These are phyloP conservation scores for Zygoascus bituminiphila DNA, from an alignment of 805 yeast species.

Conservation along the genomic window DNA sequence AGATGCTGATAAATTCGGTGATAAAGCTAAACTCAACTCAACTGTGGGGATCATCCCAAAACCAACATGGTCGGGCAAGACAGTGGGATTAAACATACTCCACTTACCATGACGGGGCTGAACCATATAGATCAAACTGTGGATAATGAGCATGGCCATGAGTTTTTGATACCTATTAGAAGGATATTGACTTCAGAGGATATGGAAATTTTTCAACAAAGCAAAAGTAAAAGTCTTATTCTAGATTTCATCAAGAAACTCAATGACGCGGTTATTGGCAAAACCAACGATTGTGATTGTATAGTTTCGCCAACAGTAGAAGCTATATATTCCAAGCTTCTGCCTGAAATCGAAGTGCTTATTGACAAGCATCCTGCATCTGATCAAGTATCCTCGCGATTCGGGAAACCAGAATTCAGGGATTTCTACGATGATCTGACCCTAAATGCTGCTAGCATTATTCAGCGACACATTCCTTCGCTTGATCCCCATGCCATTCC, in stretches of 20 bases:
- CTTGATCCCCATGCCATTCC: constrained; percentile 21
- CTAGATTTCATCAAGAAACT: constrained; percentile 47
- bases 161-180: constrained; percentile 21
- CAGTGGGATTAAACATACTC: too few relatives aligned
- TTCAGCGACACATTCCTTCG: constrained; percentile 9
- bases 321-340: constrained; percentile 29
- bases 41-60: too few relatives aligned
- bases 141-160: neutral
- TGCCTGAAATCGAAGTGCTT: constrained; percentile 39
- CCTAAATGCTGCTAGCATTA: constrained; percentile 21
- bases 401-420: constrained; percentile 85
- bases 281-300: constrained; percentile 42
- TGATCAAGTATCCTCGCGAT: constrained; percentile 61
- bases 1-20: neutral
- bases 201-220: constrained; percentile 48
- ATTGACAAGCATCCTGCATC: constrained; percentile 58
- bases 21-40: neutral
- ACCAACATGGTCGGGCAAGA: too few relatives aligned
- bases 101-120: too few relatives aligned
- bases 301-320: constrained; percentile 25
- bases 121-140: too few relatives aligned
- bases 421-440: constrained; percentile 67
- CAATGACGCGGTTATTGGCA: constrained; percentile 58
- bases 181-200: constrained; percentile 54
- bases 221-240: constrained; percentile 43